Evolutionary conservation across 768 basidiomycete genomes (phyloP).

Genomic region (Rhodosporidiobolus sp.): DNA sequence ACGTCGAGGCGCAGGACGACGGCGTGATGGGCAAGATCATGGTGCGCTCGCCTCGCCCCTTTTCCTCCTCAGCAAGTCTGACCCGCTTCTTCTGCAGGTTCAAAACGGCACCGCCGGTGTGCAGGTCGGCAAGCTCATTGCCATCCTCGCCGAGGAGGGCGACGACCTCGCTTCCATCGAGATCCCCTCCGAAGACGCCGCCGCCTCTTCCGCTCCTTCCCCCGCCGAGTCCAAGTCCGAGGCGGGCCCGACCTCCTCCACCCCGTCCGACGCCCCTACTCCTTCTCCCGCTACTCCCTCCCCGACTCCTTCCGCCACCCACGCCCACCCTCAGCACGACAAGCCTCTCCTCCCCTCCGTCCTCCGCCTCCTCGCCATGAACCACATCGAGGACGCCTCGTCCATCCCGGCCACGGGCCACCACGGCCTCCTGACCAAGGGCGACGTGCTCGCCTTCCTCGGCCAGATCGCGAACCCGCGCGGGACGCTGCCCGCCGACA

Average conservation of each 20-base stretch:
- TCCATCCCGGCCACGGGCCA: slow-evolving; percentile 82
- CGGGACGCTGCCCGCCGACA: slow-evolving; percentile 58
- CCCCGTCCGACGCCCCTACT: slow-evolving; percentile 26
- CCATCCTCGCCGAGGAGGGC: slow-evolving; percentile 89
- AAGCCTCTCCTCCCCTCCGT: slow-evolving; percentile 82
- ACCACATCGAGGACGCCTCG: slow-evolving; percentile 60
- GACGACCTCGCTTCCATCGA: slow-evolving; percentile 87
- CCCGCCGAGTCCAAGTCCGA: slow-evolving; percentile 14
- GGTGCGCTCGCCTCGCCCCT: slow-evolving; percentile 74
- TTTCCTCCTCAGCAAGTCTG: slow-evolving; percentile 65
- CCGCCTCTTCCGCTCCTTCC: slow-evolving; percentile 23
- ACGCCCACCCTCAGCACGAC: slow-evolving; percentile 42
- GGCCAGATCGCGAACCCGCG: slow-evolving; percentile 75
- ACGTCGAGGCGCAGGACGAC: slow-evolving; percentile 98
- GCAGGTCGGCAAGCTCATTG: slow-evolving; percentile 82
- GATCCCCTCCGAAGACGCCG: slow-evolving; percentile 46
- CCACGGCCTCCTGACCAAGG: slow-evolving; percentile 92
- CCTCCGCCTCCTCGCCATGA: slow-evolving; percentile 67
- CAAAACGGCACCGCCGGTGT: slow-evolving; percentile 79
- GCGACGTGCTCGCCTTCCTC: slow-evolving; percentile 81
- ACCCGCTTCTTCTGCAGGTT: slow-evolving; percentile 52
- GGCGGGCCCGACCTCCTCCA: slow-evolving; percentile 39
- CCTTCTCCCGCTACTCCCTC: slow-evolving; percentile 29
- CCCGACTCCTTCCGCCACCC: slow-evolving; percentile 26
- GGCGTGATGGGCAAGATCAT: slow-evolving; percentile 96